A percentile compares a stretch with the other conserved stretches of the same genome.
These are phyloP conservation scores for Somion occarium DNA, from an alignment of 1,284 basidiomycete genomes.

Conservation along the genomic window DNA sequence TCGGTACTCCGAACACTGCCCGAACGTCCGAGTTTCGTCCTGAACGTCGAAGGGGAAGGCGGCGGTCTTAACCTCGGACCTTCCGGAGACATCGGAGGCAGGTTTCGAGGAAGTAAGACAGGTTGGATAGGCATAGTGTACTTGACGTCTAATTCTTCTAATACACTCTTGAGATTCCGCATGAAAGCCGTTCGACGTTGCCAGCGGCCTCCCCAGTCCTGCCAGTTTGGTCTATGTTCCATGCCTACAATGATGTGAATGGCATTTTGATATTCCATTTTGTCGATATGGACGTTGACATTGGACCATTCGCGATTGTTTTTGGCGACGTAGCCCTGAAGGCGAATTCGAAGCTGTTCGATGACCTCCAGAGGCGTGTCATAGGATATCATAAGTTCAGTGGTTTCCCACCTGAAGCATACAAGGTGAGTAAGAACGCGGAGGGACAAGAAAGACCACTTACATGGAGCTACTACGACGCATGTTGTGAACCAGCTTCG, in stretches of 20 bases:
- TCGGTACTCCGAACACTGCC: neutral
- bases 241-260: conserved; percentile 65
- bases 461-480: conserved; percentile 74
- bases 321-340: conserved; percentile 57
- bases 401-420: conserved; percentile 68
- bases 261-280: conserved; percentile 74
- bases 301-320: conserved; percentile 76
- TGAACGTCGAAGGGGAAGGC: neutral
- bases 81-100: neutral
- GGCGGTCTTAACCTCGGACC: neutral
- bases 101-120: conserved; percentile 43
- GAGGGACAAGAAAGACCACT: conserved; percentile 18
- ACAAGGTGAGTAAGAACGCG: conserved; percentile 13
- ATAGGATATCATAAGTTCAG: conserved; percentile 58
- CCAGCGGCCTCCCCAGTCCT: conserved; percentile 83
- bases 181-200: conserved; percentile 66
- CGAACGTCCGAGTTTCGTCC: neutral
- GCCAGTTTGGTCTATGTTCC: conserved; percentile 83
- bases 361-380: conserved; percentile 64
- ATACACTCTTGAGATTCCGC: conserved; percentile 60
- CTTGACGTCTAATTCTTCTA: conserved; percentile 68
- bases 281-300: conserved; percentile 60
- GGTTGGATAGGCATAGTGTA: conserved; percentile 74
- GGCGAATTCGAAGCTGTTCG: conserved; percentile 57
- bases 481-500: conserved; percentile 77